Evolutionary conservation across 129 eudicot species (phyloP), one percentile per base, ranked within the genome.

Genomic region (Saposhnikovia divaricata): DNA sequence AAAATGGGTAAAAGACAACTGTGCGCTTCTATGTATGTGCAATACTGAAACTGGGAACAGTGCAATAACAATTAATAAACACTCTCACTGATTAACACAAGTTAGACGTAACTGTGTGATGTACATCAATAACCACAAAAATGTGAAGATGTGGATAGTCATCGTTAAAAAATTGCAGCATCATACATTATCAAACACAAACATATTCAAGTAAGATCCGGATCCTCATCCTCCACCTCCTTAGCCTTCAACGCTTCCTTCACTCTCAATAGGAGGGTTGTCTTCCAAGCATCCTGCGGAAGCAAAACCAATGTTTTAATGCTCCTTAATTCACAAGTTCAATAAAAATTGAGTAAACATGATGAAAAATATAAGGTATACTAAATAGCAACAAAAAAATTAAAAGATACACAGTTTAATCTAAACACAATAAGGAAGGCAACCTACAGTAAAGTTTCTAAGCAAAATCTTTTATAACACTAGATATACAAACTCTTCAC

Each of bases 181-280:
- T 73, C 39, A 40, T 43, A 73, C 55, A 73, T 23, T 9, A 27
- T 74, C 57, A 74, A 74, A 74, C 16, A 12, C 31, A 57, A 39
- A 31, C 34, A n/a, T 59, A 59, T 74, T 91, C 34, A 91, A 76
- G 97, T 94, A 77, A 94, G 96, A 90, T 94, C 96, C 3, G 91
- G 96, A 90, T 94, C 96, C 3, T 0, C 31, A 69, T 93, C 98
- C 76, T 91, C 96, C 27, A 88, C 43, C 84, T 94, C 98, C 84
- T 91, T 90, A 5, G 93, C 96, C 88, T 91, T 94, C 74, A 94
- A 77, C 51, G 87, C 72, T 65, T 94, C 98, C 89, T 94, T 94
- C 80, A 91, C 97, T 87, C 98, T 91, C 85, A 91, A 78, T n/a
- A 94, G 88, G 80, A 94, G 97, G 42, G 98, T 94, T 48, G 98